phyloP scores from a whole-genome alignment of 225 moss, liverwort and hornwort species.

The Pseudoscleropodium purum region DNA sequence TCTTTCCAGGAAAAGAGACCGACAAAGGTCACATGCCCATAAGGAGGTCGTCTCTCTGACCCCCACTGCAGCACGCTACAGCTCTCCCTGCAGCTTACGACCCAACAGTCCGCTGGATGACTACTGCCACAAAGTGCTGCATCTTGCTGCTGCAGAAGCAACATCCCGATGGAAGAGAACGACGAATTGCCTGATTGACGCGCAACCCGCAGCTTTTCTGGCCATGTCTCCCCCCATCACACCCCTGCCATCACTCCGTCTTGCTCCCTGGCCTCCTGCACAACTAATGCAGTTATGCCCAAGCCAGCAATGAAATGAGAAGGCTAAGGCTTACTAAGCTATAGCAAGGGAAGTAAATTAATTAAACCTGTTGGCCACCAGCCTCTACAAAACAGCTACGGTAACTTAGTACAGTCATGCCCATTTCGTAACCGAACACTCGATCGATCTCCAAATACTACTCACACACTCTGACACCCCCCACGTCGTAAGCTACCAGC shows the following conservation, averaged over 20 bases:
- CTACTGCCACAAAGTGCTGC: conserved; percentile 3
- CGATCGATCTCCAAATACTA: neutral
- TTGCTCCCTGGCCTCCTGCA: neutral
- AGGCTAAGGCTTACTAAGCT: neutral
- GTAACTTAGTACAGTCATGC: neutral
- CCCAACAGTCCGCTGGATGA: neutral
- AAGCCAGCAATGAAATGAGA: neutral
- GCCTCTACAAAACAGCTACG: neutral
- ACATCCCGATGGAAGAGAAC: neutral
- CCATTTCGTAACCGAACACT: neutral
- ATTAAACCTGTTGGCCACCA: neutral
- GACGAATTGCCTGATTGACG: neutral
- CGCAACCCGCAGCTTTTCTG: neutral
- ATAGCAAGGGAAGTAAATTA: neutral
- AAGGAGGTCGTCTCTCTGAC: neutral
- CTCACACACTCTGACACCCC: neutral
- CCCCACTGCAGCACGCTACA: neutral
- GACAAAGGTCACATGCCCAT: neutral
- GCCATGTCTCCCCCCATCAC: neutral
- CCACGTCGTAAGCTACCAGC: neutral
- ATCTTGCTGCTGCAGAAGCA: conserved; percentile 7
- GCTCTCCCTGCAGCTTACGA: neutral
- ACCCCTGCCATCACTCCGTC: neutral
- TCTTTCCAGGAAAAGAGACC: neutral
- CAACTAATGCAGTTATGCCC: neutral